Evolutionary conservation across 768 basidiomycete genomes (phyloP).

Genomic region (Phlegmacium glaucopus): DNA sequence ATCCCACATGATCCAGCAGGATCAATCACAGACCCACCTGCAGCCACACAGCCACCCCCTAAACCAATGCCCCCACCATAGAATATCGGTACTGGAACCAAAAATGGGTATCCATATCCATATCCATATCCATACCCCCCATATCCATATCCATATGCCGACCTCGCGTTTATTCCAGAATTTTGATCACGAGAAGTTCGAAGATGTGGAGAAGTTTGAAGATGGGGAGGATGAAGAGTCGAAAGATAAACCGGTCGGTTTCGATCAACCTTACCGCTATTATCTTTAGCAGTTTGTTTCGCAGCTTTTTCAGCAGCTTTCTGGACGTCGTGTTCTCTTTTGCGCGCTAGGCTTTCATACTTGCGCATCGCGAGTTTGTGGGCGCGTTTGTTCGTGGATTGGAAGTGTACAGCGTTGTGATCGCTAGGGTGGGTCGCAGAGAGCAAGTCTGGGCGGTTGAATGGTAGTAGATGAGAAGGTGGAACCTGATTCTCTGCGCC

Average conservation of each 20-base stretch:
- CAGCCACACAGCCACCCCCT: conserved; percentile 22
- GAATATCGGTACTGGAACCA: conserved; percentile 35
- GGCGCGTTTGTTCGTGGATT: conserved; percentile 15
- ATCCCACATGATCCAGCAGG: conserved; percentile 8
- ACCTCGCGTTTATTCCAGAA: too few species aligned
- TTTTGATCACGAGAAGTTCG: background rate
- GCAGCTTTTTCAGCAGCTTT: conserved; percentile 14
- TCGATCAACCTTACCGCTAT: background rate
- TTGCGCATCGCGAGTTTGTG: background rate
- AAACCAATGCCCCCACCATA: conserved; percentile 3
- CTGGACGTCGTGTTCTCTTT: conserved; percentile 7
- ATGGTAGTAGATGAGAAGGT: conserved; percentile 28
- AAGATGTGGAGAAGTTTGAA: too few species aligned
- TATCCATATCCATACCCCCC: too few species aligned
- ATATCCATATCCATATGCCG: too few species aligned
- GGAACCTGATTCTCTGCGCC: too few species aligned
- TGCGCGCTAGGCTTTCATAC: conserved; percentile 10
- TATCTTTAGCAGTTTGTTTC: background rate
- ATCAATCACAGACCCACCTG: conserved; percentile 14
- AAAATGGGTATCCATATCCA: conserved; percentile 25
- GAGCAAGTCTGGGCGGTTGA: conserved; percentile 32
- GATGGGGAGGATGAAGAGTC: background rate
- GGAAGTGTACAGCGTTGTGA: conserved; percentile 42
- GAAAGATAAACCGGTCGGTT: background rate
- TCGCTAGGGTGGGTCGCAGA: conserved; percentile 55